These are phyloP conservation scores for Lojkania enalia DNA, from an alignment of 2,329 filamentous ascomycete species.

Conservation along the genomic window DNA sequence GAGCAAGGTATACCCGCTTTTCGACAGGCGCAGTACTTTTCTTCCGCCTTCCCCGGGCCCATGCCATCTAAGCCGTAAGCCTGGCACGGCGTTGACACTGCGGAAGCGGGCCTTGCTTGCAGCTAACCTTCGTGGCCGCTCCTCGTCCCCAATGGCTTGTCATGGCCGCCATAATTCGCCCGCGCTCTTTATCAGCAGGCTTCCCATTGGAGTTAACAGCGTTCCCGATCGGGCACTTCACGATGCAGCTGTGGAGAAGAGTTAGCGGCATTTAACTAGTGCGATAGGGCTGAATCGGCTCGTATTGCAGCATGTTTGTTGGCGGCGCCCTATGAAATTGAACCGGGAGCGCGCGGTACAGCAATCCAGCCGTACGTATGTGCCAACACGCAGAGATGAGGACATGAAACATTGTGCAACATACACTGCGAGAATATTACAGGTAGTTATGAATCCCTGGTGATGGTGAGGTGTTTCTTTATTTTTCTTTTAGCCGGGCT, in stretches of 20 bases:
- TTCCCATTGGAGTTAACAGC: constrained; percentile 8
- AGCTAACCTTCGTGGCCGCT: constrained; percentile 9
- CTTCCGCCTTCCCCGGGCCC: constrained; percentile 33
- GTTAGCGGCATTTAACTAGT: constrained; percentile 1
- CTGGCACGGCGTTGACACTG: constrained; percentile 1
- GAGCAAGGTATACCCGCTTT: constrained; percentile 17
- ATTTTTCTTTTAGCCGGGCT: constrained; percentile 14
- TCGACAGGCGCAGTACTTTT: constrained; percentile 23
- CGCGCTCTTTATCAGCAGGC: constrained; percentile 7
- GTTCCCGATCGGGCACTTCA: constrained; percentile 10
- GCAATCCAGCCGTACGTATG: background rate
- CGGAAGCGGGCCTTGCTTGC: constrained; percentile 5
- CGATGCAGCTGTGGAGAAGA: constrained; percentile 3
- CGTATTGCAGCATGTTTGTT: background rate
- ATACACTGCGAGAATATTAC: constrained; percentile 6
- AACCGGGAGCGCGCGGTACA: no score
- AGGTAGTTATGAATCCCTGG: constrained; percentile 4
- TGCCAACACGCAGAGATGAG: background rate
- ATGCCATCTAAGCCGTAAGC: constrained; percentile 16
- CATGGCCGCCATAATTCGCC: no score
- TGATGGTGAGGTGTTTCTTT: background rate
- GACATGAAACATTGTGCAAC: constrained; percentile 1
- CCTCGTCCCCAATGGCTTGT: constrained; percentile 11
- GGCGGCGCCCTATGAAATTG: background rate
- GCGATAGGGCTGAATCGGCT: background rate